Base-by-base conservation (phyloP, 2,329 filamentous ascomycete species). In the Nectriaceae sp. region DNA sequence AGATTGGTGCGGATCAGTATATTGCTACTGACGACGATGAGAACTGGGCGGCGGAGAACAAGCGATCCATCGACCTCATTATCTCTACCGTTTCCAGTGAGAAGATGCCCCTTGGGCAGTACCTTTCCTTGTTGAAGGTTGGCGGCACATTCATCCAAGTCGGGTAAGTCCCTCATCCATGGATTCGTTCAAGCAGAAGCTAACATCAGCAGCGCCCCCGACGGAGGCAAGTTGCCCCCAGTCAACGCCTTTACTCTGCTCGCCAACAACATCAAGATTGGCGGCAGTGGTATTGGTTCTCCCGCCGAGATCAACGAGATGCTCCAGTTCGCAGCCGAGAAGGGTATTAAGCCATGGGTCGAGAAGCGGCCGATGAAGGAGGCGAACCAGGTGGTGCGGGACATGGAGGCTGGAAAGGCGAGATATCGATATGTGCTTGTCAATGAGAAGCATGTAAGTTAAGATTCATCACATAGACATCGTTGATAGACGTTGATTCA, bases 121-220 rank as follows among this genome's bases (percentile, higher is more conserved):
- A 88, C 66, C 71, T 89, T 50, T 65, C 72, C 21, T 71, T 89
- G 8, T 71, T 89, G 26, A 74, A 77, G 49, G 68, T 75, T 15
- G 76, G 81, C 41, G 85, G 86, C 4, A 74, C 74, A 13, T 83
- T 88, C 57, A 77, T 88, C 47, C 83, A 87, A 65, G 76, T 89
- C 39, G 85, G 84, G 50, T 53, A 49, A n/a, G 57, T 60, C 11
- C 46, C 80, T 84, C 44, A 69, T 66, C 42, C n/a, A n/a, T n/a
- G n/a, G n/a, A n/a, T n/a, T n/a, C n/a, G n/a, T n/a, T n/a, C n/a
- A n/a, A n/a, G n/a, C n/a, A n/a, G n/a, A n/a, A n/a, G 82, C 82
- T 63, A 74, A 77, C 15, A 61, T 33, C 21, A 29, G 3, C 29
- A 51, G 53, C 4, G 54, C 49, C 47, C 74, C 26, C 41, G 59